Evolutionary conservation across 495 filamentous ascomycete species (phyloP).

Genomic region (Trichoderma virens): DNA sequence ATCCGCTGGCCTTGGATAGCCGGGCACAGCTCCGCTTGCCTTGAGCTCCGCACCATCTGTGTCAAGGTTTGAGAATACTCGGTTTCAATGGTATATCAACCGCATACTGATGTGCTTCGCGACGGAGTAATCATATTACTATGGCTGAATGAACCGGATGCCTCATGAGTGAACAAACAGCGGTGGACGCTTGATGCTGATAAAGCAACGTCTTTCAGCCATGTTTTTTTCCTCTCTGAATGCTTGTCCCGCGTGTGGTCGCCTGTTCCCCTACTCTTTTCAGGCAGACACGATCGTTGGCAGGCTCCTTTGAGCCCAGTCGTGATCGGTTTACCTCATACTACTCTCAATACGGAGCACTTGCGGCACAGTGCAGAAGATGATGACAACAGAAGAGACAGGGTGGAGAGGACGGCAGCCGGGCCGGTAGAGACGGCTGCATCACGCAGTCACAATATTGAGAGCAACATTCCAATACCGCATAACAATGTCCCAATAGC

Average conservation of each 20-base stretch:
- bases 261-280: neutral
- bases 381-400: neutral
- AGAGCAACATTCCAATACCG: neutral
- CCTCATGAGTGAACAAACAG: no score
- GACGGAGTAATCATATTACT: no score
- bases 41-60: neutral
- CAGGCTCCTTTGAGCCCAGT: neutral
- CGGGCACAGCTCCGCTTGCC: neutral
- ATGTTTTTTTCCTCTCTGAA: no score
- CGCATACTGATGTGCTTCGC: no score
- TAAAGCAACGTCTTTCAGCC: no score
- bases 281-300: neutral
- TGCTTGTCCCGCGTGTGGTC: neutral
- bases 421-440: neutral
- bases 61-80: neutral
- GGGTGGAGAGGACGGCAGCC: neutral
- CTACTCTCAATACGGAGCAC: neutral
- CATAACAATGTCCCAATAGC: neutral
- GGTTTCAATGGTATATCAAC: neutral
- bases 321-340: no score
- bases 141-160: neutral
- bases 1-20: neutral
- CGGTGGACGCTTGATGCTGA: no score
- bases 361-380: neutral
- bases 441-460: constrained; percentile 1